These are phyloP conservation scores for Gillenia trifoliata DNA, from an alignment of 306 rosid species.

Conservation along the genomic window DNA sequence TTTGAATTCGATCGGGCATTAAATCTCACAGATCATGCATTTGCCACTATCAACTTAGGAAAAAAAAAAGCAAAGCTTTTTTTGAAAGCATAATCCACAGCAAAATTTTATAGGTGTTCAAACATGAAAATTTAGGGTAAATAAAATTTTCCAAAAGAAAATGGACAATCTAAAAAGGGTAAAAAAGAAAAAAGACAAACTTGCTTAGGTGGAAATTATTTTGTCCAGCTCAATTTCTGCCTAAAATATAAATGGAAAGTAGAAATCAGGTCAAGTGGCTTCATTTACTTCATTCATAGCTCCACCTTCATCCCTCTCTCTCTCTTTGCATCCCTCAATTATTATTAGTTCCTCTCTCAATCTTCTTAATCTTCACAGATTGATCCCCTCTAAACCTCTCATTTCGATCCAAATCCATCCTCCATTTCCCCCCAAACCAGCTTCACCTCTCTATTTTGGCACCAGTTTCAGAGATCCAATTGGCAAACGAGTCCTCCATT, in stretches of 20 bases:
- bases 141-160: no score
- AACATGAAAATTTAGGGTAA: no score
- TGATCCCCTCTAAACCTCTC: background rate
- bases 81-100: no score
- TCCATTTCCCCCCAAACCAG: background rate
- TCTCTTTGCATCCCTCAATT: background rate
- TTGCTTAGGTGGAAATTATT: background rate
- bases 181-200: no score
- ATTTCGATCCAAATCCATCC: background rate
- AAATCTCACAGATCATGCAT: no score
- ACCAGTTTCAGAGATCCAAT: conserved; percentile 3
- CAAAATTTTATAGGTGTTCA: no score
- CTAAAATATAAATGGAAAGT: background rate
- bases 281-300: background rate
- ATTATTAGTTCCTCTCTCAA: background rate
- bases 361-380: background rate
- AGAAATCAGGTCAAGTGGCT: background rate
- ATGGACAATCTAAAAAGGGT: no score
- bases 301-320: background rate
- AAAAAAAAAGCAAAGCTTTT: no score
- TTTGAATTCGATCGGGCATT: no score
- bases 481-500: background rate
- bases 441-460: background rate
- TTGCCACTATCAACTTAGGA: no score
- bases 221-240: background rate